Conservation (phyloP, 768 basidiomycete species). For the Cyclocybe aegerita region DNA sequence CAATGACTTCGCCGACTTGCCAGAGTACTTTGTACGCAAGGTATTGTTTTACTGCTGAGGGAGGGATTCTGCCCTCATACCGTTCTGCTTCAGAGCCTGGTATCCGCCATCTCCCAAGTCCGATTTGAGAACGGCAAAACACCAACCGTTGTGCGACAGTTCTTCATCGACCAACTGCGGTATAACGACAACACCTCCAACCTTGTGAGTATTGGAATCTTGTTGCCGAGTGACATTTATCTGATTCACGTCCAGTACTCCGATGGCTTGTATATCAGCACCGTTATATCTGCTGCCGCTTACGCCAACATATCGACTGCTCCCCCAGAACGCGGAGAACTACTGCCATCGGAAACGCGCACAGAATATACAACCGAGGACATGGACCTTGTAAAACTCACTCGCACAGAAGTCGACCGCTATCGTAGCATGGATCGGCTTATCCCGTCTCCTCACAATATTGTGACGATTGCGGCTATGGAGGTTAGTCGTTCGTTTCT, state of each 20-base stretch:
- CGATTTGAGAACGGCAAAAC: constrained; percentile 88
- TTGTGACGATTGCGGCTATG: constrained; percentile 86
- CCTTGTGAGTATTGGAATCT: constrained; percentile 50
- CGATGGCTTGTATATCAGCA: constrained; percentile 88
- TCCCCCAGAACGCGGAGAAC: constrained; percentile 78
- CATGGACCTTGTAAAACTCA: constrained; percentile 67
- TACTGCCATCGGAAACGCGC: constrained; percentile 66
- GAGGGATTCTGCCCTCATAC: not conserved
- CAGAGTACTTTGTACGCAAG: constrained; percentile 95
- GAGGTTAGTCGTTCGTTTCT: constrained; percentile 57
- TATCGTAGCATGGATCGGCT: constrained; percentile 94
- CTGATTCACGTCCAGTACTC: constrained; percentile 58
- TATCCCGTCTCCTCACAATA: constrained; percentile 92
- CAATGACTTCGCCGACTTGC: constrained; percentile 88
- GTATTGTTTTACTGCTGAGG: constrained; percentile 36
- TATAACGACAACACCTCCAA: constrained; percentile 96
- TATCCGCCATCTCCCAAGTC: constrained; percentile 82
- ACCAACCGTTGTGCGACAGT: constrained; percentile 80
- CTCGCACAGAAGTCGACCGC: constrained; percentile 80
- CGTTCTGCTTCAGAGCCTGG: constrained; percentile 53
- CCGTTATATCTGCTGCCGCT: constrained; percentile 79
- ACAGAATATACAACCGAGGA: constrained; percentile 71
- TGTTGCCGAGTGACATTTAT: not conserved
- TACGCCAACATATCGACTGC: constrained; percentile 75
- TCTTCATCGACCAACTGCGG: constrained; percentile 89